Evolutionary conservation across 2,329 filamentous ascomycete genomes (phyloP), one percentile per base, ranked within the genome.

Genomic region (Aureobasidium sp.): DNA sequence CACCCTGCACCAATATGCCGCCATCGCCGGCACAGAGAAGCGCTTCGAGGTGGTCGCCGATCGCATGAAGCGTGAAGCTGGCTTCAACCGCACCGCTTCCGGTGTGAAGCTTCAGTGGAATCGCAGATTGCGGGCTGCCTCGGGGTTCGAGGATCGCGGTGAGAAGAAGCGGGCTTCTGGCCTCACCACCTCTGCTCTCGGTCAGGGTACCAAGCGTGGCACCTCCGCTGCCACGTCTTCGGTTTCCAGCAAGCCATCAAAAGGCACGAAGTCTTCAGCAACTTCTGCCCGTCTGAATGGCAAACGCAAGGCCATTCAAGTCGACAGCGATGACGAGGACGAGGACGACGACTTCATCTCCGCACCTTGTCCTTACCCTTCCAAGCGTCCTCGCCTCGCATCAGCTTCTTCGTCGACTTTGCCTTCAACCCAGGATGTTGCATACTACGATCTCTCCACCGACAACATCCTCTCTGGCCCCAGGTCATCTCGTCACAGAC

Each of bases 31-130:
- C 56, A 62, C 46, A 13, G 63, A 64, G 27, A 44, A 51, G 46
- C 47, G 52, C 42, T 64, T 42, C 29, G 47, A 42, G 26, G 56
- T 39, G 17, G 37, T 61, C 61, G 29, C 55, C 29, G 15, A 23
- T 13, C 36, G 41, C 50, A 50, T 61, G 50, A 46, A 27, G 29
- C 15, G 26, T 17, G 36, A 42, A 17, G 34, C 36, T 20, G 48
- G 55, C 48, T 55, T 61, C 63, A 36, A 39, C 34, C 42, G 61
- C 39, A 50, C 29, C 57, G 47, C 53, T 15, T 42, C 42, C 37
- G 61, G 52, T 26, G 56, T 64, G 37, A 64, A 64, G 63, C 52
- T 64, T 23, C 55, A 63, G 47, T 64, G 56, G 61, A 63, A 63
- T 34, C 63, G 63, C 29, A 46, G 53, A 39, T 39, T 62, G 48